Base-by-base conservation (phyloP, 2,329 filamentous ascomycete genomes). In the Curvularia verruculosa region DNA sequence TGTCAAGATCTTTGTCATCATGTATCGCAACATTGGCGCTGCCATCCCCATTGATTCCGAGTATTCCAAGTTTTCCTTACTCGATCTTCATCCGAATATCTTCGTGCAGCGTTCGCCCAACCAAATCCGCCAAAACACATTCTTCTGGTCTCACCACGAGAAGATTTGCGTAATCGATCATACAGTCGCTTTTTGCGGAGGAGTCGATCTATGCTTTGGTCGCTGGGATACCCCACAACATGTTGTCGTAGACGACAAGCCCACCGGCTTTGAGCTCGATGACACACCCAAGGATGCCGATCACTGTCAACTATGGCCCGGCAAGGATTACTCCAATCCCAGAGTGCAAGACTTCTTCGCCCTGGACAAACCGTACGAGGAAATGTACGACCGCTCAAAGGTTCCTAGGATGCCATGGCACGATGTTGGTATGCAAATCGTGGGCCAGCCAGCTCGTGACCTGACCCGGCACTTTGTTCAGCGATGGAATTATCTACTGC, bases 131-230 rank as follows among this genome's bases (percentile, higher is more conserved):
- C 96, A 99, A 79, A 98, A 98, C 70, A 96, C 96, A 44, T 99
- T 99, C 80, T 99, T 99, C 82, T 99, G 96, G 83, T 95, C 95
- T 1, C 95, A 99, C 73, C 95, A 99, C 77, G 95, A 99, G 76
- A 99, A 99, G 78, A 85, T 99, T n/a, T 94, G 92, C 70, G 87
- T 99, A 39, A 90, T 99, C 18, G 95, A 99, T 73, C 95, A 98
- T 71, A 95, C 94, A 52, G 87, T 98, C 48, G 95, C 94, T 10
- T 98, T 99, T 75, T 88, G 96, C 47, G 95, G 95, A 58, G 95
- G 95, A 34, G 91, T 99, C 60, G 95, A 99, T 80, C 82, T 99
- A 21, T 99, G 95, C 78, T 97, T 98, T 75, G 95, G 95, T 45
- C 87, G 95, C 67, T 99, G 95, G 95, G 95, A 98, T 74, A 96